Percentiles rank a stretch among this genome's conserved stretches.
These are phyloP conservation scores for Neocatenulostroma microsporum DNA, from an alignment of 2,329 filamentous ascomycete genomes.

Conservation along the genomic window DNA sequence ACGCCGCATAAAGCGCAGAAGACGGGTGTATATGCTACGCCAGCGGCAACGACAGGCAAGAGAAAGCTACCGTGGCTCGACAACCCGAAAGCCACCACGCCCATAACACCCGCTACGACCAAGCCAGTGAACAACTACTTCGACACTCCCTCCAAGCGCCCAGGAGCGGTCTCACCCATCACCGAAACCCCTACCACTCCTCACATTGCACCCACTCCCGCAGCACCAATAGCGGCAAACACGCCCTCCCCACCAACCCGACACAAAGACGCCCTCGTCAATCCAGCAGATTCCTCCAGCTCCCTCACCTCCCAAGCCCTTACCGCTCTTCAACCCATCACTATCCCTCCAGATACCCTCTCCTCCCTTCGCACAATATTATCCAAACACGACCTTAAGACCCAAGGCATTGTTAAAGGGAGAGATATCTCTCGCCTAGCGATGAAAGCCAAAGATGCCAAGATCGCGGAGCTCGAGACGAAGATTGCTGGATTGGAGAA, in stretches of 20 bases:
- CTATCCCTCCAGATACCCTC: constrained; percentile 20
- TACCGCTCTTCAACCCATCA: constrained; percentile 11
- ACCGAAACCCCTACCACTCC: neutral
- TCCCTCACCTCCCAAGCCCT: constrained; percentile 22
- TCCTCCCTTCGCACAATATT: constrained; percentile 40
- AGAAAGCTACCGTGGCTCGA: constrained; percentile 34
- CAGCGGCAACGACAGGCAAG: constrained; percentile 23
- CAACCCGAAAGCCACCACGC: constrained; percentile 11
- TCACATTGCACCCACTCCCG: neutral
- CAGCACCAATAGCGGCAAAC: constrained; percentile 5
- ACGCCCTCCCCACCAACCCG: constrained; percentile 18
- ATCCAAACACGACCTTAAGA: constrained; percentile 49
- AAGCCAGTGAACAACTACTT: constrained; percentile 20
- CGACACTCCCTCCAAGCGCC: constrained; percentile 19
- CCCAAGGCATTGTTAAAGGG: constrained; percentile 55
- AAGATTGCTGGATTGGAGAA: constrained; percentile 5
- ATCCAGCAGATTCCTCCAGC: constrained; percentile 18
- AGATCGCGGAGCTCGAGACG: constrained; percentile 39
- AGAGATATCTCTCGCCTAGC: constrained; percentile 58
- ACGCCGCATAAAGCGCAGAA: constrained; percentile 37
- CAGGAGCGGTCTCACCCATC: constrained; percentile 4
- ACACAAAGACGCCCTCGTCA: constrained; percentile 20
- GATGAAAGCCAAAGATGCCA: constrained; percentile 56
- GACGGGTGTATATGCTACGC: constrained; percentile 33
- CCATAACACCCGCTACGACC: constrained; percentile 15